phyloP scores from a whole-genome alignment of 2,329 filamentous ascomycete genomes.

The Tolypocladium pustulatum region DNA sequence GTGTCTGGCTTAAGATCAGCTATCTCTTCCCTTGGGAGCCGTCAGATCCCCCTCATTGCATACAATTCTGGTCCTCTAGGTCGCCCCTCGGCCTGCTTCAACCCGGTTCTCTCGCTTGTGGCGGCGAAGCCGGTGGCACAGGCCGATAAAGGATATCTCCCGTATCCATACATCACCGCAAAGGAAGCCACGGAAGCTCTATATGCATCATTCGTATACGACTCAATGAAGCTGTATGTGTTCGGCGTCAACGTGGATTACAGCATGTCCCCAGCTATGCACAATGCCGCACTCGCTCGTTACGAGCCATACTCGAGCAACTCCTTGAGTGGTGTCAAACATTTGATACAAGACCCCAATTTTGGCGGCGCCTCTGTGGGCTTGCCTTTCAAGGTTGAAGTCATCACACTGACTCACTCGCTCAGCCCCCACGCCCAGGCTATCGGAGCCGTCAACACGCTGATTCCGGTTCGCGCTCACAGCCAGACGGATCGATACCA shows the following conservation, averaged over 20 bases:
- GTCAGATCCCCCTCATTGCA: slow-evolving; percentile 43
- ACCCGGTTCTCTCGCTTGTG: slow-evolving; percentile 51
- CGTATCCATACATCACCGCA: slow-evolving; percentile 38
- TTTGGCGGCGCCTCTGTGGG: slow-evolving; percentile 66
- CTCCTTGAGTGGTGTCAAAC: slow-evolving; percentile 51
- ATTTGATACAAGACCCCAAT: slow-evolving; percentile 51
- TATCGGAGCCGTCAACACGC: slow-evolving; percentile 67
- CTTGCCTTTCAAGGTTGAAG: slow-evolving; percentile 65
- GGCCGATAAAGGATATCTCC: slow-evolving; percentile 11
- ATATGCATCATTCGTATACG: slow-evolving; percentile 55
- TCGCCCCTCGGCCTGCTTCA: slow-evolving; percentile 55
- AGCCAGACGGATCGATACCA: slow-evolving; percentile 47
- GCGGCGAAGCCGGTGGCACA: slow-evolving; percentile 27
- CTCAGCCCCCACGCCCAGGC: slow-evolving; percentile 63
- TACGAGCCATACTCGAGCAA: slow-evolving; percentile 56
- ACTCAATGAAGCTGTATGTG: slow-evolving; percentile 62
- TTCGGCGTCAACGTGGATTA: slow-evolving; percentile 64
- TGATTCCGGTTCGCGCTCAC: slow-evolving; percentile 58
- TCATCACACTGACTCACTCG: slow-evolving; percentile 57
- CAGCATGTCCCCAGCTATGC: slow-evolving; percentile 69
- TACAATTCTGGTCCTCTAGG: slow-evolving; percentile 57
- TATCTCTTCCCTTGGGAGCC: slow-evolving; percentile 28
- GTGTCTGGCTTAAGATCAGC: slow-evolving; percentile 44
- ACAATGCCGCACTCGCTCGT: slow-evolving; percentile 55
- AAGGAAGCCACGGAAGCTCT: slow-evolving; percentile 54